phyloP scores from a whole-genome alignment of 1,139 yeast species.

The Protomyces arabidopsidicola region DNA sequence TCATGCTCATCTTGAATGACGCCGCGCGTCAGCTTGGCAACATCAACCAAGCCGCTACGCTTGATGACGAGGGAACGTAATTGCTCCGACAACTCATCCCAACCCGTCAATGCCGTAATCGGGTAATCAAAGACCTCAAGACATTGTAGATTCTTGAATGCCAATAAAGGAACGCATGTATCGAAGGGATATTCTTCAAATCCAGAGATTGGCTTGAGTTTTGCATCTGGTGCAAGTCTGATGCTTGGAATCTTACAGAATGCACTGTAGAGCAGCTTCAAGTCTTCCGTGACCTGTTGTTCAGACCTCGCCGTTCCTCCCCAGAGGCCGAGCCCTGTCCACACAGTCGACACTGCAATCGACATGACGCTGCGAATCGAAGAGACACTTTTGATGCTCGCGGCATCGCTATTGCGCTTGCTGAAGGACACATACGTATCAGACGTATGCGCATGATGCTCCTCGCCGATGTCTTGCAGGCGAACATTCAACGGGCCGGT shows the following conservation, averaged over 20 bases:
- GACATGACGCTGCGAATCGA: constrained; percentile 56
- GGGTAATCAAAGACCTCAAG: constrained; percentile 57
- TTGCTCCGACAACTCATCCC: constrained; percentile 56
- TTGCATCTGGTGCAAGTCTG: constrained; percentile 55
- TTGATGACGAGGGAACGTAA: constrained; percentile 54
- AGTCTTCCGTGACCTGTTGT: constrained; percentile 39
- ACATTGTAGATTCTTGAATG: constrained; percentile 60
- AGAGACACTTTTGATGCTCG: constrained; percentile 58
- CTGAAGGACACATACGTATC: constrained; percentile 44
- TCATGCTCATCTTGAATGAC: constrained; percentile 52
- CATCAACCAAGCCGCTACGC: constrained; percentile 49
- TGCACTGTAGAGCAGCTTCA: constrained; percentile 58
- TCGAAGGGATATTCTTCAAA: constrained; percentile 71
- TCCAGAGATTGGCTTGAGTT: constrained; percentile 53
- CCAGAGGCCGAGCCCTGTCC: constrained; percentile 35
- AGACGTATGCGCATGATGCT: background rate
- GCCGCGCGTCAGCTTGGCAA: constrained; percentile 48
- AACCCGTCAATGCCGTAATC: constrained; percentile 62
- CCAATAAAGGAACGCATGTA: constrained; percentile 57
- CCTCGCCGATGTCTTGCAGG: constrained; percentile 53
- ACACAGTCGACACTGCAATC: constrained; percentile 44
- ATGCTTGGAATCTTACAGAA: constrained; percentile 64
- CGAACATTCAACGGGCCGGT: constrained; percentile 63
- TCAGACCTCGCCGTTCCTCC: constrained; percentile 7
- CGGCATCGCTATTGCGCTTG: constrained; percentile 53